Conservation (phyloP, 2,329 filamentous ascomycete genomes). For the Dactylellina parvicollis region DNA sequence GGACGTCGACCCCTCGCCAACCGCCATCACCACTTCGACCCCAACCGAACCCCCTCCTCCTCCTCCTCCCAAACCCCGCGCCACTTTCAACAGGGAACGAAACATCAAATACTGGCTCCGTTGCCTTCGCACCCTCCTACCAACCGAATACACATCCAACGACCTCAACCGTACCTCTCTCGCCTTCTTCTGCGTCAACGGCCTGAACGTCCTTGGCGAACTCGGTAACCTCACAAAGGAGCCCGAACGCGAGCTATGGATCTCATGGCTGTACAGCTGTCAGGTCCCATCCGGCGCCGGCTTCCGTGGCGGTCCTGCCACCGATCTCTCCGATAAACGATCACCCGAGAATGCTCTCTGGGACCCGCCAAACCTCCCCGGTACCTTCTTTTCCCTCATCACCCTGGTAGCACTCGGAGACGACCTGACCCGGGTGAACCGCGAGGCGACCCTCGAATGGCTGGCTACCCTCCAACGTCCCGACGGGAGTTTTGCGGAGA, state of each 20-base stretch:
- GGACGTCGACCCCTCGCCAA: conserved; percentile 31
- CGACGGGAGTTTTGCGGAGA: conserved; percentile 91
- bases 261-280: conserved; percentile 83
- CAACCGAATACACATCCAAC: conserved; percentile 82
- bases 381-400: conserved; percentile 87
- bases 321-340: conserved; percentile 65
- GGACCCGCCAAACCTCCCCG: conserved; percentile 84
- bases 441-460: conserved; percentile 76
- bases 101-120: conserved; percentile 94
- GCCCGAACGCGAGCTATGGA: conserved; percentile 67
- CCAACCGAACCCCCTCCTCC: conserved; percentile 6
- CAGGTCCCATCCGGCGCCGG: conserved; percentile 82
- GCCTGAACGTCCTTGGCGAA: conserved; percentile 79
- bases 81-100: conserved; percentile 68
- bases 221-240: conserved; percentile 67
- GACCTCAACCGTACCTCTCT: conserved; percentile 92
- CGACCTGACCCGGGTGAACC: conserved; percentile 72
- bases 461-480: conserved; percentile 77
- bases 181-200: conserved; percentile 86
- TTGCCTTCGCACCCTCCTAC: conserved; percentile 83
- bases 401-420: conserved; percentile 71
- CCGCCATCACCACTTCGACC: conserved; percentile 11
- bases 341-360: conserved; percentile 60
- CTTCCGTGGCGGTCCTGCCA: conserved; percentile 85
- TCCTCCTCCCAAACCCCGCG: conserved; percentile 26